phyloP scores from a whole-genome alignment of 176 grass and related monocot species.

The Zea luxurians region DNA sequence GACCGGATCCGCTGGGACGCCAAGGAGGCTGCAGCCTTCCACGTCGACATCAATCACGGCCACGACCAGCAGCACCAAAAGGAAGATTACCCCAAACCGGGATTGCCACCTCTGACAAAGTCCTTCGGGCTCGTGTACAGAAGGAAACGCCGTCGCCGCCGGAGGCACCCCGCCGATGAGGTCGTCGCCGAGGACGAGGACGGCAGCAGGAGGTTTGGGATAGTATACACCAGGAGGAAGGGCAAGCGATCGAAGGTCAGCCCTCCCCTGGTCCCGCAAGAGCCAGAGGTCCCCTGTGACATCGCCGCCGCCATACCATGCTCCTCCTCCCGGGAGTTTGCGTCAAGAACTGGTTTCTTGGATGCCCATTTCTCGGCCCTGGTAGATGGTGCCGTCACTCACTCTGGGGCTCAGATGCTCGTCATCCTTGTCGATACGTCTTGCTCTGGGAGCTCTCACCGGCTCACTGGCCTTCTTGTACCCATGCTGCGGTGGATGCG shows the following conservation, averaged over 20 bases:
- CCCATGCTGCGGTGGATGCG: slow-evolving; percentile 54
- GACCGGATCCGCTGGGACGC: slow-evolving; percentile 48
- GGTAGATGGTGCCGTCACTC: slow-evolving; percentile 11
- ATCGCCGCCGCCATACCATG: slow-evolving; percentile 22
- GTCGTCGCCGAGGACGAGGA: neutral
- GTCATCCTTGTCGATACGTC: slow-evolving; percentile 53
- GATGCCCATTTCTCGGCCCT: slow-evolving; percentile 43
- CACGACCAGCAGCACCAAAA: neutral
- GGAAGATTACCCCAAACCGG: neutral
- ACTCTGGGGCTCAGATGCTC: slow-evolving; percentile 35
- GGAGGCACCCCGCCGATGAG: neutral
- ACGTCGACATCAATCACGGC: slow-evolving; percentile 17
- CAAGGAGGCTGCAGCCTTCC: slow-evolving; percentile 29
- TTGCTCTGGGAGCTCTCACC: slow-evolving; percentile 35
- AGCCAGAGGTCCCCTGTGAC: neutral
- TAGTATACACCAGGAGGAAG: slow-evolving; percentile 64
- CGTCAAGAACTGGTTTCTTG: slow-evolving; percentile 35
- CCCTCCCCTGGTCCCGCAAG: neutral
- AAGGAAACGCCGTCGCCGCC: slow-evolving; percentile 53
- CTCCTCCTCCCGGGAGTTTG: slow-evolving; percentile 51
- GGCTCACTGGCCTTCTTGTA: slow-evolving; percentile 50
- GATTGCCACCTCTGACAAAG: slow-evolving; percentile 14
- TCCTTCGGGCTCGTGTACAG: slow-evolving; percentile 66
- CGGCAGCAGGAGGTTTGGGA: slow-evolving; percentile 50
- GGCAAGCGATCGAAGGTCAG: slow-evolving; percentile 38